Base-by-base conservation (phyloP, 2,329 filamentous ascomycete species). In the Aspergillus ochraceus region DNA sequence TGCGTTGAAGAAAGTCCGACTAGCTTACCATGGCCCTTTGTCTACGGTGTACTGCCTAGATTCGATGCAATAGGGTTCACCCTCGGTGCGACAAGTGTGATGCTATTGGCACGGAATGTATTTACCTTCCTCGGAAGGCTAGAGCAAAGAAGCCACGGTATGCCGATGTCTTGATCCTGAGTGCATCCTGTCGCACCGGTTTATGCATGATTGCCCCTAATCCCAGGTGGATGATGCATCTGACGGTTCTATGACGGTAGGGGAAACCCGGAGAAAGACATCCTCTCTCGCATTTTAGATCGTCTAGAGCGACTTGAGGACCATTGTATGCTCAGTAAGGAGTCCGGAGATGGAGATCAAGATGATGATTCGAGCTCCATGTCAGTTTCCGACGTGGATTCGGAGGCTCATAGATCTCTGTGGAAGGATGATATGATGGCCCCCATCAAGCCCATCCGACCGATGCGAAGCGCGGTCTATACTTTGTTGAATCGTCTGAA, bases 11-110 rank as follows among this genome's bases (percentile, higher is more conserved):
- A 32, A 11, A 5, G 32, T 4, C 32, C 11, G 32, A 36, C 32
- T 36, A 10, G 32, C 32, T 36, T 4, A 36, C 11, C 32, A 11
- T 12, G 12, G 32, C 32, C 32, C 32, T 11, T 36, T 29, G 26
- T 29, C 26, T 29, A 9, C 26, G 26, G 26, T 29, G 26, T 9
- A 29, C 32, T 36, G 11, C 32, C 12, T 59, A 67, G 65, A 67
- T 66, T 56, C 62, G 65, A 22, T 68, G 65, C 55, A 63, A 68
- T 52, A 58, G 59, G 39, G 56, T 55, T 30, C 54, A 59, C 30
- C 66, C 66, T 4, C 52, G 51, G 56, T 68, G 66, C 52, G 61
- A 67, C 50, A 67, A 63, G 56, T 68, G 66, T 50, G 52, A 63
- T 29, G 36, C 60, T 20, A 46, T 52, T 10, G 58, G 57, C 9